Base-by-base conservation (phyloP, 176 grass and related monocot species). In the Pontederia paniculata region DNA sequence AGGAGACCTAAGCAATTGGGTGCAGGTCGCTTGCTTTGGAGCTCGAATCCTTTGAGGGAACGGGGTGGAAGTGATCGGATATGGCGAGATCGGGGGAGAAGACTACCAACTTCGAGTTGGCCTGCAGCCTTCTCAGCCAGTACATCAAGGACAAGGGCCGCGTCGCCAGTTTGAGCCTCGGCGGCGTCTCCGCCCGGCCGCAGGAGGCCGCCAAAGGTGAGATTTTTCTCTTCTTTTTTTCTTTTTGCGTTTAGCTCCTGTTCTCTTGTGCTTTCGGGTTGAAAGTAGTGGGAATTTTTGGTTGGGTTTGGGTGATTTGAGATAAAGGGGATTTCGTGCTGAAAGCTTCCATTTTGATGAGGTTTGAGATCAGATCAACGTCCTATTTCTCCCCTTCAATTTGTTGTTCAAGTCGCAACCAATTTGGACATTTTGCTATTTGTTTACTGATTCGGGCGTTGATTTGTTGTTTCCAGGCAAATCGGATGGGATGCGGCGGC, bases 381-480 rank as follows among this genome's bases (percentile, higher is more conserved):
- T n/a, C n/a, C 28, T 6, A 37, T 37, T 37, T 37, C n/a, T 37
- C 28, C 28, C 28, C 28, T 37, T 37, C 28, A 6, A 5, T 37
- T 37, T 37, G 28, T 37, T 37, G 28, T 0, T 37, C 11, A 49
- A n/a, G 23, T 54, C 12, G 19, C 28, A 20, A 43, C 10, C n/a
- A 53, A 0, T 44, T 52, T 12, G 7, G 13, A 23, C 12, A 23
- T 23, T 13, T 8, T 15, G 31, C 31, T 15, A 3, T 47, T 18
- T 4, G 42, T 57, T 83, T 43, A 83, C 63, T 48, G 10, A 44
- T 62, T 42, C 45, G 60, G 25, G 3, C 28, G 41, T 55, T 75
- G 58, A 17, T 37, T n/a, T n/a, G n/a, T n/a, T 21, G 48, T 19
- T 85, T 72, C 66, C 83, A 98, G 93, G 71, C 9, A 80, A 82